A percentile compares a stretch with the other conserved stretches of the same genome.
These are phyloP conservation scores for Sclerotiophoma versabilis DNA, from an alignment of 2,329 filamentous ascomycete species.

Conservation along the genomic window DNA sequence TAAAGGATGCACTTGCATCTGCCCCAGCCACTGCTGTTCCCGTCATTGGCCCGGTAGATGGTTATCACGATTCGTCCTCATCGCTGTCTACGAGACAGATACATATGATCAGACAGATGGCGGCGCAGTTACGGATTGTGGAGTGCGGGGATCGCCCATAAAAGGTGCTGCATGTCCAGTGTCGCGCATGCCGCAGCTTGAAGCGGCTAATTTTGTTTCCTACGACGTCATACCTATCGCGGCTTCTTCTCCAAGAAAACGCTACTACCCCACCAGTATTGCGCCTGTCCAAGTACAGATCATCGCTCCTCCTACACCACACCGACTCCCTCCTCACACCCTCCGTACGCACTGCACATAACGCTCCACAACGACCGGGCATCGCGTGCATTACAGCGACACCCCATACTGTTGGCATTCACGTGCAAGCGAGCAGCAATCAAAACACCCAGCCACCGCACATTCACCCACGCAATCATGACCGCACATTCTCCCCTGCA, in stretches of 20 bases:
- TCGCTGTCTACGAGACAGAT: conserved; percentile 15
- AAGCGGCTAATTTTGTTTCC: conserved; percentile 5
- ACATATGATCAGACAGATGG: neutral
- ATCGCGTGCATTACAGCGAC: conserved; percentile 4
- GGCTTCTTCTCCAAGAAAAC: conserved; percentile 16
- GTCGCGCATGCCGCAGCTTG: conserved; percentile 11
- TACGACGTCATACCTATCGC: conserved; percentile 12
- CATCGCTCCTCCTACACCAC: conserved; percentile 7
- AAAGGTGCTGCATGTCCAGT: conserved; percentile 4
- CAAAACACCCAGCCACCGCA: conserved; percentile 10
- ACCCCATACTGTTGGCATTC: conserved; percentile 16
- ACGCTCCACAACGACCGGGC: neutral
- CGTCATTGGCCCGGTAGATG: neutral
- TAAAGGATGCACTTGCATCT: conserved; percentile 4
- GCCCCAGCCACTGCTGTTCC: neutral
- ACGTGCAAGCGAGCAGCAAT: conserved; percentile 20
- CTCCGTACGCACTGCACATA: neutral
- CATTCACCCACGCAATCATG: conserved; percentile 32
- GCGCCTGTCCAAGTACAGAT: conserved; percentile 13
- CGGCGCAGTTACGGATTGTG: neutral
- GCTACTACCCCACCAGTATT: conserved; percentile 17
- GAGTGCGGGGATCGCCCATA: conserved; percentile 8
- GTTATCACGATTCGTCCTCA: neutral
- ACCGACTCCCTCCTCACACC: conserved; percentile 1
- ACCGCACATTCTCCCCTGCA: conserved; percentile 47